phyloP scores from a whole-genome alignment of 2,329 filamentous ascomycete genomes.

The Colletotrichum spinosum region DNA sequence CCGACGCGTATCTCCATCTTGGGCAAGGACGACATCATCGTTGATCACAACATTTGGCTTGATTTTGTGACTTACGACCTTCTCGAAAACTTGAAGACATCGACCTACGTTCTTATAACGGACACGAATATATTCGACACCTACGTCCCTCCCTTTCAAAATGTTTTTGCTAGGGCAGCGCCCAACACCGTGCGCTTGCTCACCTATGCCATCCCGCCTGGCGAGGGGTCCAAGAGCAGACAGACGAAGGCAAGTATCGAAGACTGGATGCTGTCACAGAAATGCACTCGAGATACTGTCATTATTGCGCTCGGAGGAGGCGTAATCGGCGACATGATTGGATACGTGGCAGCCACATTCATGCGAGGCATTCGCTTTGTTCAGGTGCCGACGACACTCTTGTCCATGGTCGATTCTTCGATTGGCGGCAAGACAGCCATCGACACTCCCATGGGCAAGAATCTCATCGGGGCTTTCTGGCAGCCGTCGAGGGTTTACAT shows the following conservation, averaged over 20 bases:
- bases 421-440: slow-evolving; percentile 99
- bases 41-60: slow-evolving; percentile 92
- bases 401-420: slow-evolving; percentile 98
- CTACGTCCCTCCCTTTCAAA: slow-evolving; percentile 83
- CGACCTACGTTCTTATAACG: slow-evolving; percentile 95
- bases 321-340: slow-evolving; percentile 98
- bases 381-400: slow-evolving; percentile 92
- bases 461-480: slow-evolving; percentile 96
- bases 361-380: slow-evolving; percentile 98
- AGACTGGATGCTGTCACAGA: slow-evolving; percentile 93
- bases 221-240: slow-evolving; percentile 92
- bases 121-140: slow-evolving; percentile 89
- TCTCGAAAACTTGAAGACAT: slow-evolving; percentile 79
- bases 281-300: slow-evolving; percentile 95
- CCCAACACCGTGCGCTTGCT: slow-evolving; percentile 74
- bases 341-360: slow-evolving; percentile 96
- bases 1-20: slow-evolving; percentile 81
- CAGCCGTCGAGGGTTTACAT: slow-evolving; percentile 95
- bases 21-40: slow-evolving; percentile 88
- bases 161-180: slow-evolving; percentile 47
- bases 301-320: slow-evolving; percentile 95
- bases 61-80: slow-evolving; percentile 85
- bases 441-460: slow-evolving; percentile 95
- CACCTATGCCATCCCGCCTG: slow-evolving; percentile 87
- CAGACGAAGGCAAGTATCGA: slow-evolving; percentile 96